Evolutionary conservation across 257 asterid genomes (phyloP).

Genomic region (Rubia yunnanensis): DNA sequence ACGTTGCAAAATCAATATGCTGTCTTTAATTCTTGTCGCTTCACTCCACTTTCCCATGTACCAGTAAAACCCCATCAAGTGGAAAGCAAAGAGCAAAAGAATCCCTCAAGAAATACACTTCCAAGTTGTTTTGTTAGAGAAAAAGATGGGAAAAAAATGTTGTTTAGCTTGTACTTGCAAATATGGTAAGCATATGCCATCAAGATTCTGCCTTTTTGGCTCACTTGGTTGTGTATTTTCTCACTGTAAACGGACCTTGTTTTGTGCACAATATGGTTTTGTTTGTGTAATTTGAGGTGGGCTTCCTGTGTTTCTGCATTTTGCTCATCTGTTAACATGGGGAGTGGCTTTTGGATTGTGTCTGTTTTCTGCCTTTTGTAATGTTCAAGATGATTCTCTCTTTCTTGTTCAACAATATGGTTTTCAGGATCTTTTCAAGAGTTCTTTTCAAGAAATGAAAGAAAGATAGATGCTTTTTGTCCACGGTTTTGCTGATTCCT

Average conservation of each 20-base stretch:
- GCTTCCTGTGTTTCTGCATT: slow-evolving; percentile 22
- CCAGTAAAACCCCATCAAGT: slow-evolving; percentile 5
- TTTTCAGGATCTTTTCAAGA: slow-evolving; percentile 15
- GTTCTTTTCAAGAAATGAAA: slow-evolving; percentile 18
- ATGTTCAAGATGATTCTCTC: slow-evolving; percentile 30
- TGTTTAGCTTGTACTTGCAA: slow-evolving; percentile 32
- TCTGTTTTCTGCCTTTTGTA: slow-evolving; percentile 28
- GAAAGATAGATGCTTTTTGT: slow-evolving; percentile 63
- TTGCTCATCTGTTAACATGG: slow-evolving; percentile 41
- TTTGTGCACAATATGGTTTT: slow-evolving; percentile 25
- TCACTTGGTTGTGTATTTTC: slow-evolving; percentile 9
- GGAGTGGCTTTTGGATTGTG: slow-evolving; percentile 65
- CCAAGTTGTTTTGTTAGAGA: slow-evolving; percentile 20
- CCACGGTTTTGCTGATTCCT: slow-evolving; percentile 56
- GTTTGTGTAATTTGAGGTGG: slow-evolving; percentile 25
- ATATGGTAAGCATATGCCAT: slow-evolving; percentile 39
- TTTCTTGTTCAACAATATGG: slow-evolving; percentile 10
- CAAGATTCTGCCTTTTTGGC: slow-evolving; percentile 34
- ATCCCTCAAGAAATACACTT: slow-evolving; percentile 4
- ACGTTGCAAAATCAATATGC: slow-evolving; percentile 21
- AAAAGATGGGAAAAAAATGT: slow-evolving; percentile 22
- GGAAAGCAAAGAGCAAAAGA: neutral
- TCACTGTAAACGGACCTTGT: slow-evolving; percentile 1
- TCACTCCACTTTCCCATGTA: slow-evolving; percentile 16
- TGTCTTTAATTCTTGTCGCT: slow-evolving; percentile 20